phyloP scores from a whole-genome alignment of 805 yeast genomes.

The Candida wancherniae region DNA sequence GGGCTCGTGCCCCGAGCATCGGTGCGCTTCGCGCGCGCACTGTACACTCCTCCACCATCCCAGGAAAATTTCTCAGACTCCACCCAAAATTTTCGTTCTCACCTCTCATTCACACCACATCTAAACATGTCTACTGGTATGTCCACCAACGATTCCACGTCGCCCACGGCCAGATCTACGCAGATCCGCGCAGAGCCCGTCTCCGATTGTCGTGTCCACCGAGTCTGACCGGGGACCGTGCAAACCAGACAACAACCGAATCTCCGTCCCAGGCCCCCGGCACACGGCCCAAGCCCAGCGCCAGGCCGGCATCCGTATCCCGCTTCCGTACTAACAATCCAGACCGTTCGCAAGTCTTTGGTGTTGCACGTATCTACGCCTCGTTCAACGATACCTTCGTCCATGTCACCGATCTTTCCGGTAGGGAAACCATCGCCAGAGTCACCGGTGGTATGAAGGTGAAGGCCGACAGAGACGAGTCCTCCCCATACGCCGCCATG shows the following conservation, averaged over 20 bases:
- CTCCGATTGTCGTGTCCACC: too few relatives aligned
- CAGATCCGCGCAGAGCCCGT: too few relatives aligned
- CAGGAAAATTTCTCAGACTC: slow-evolving; percentile 18
- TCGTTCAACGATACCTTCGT: slow-evolving; percentile 99
- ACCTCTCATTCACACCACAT: slow-evolving; percentile 13
- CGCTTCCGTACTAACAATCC: slow-evolving; percentile 14
- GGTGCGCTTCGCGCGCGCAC: slow-evolving; percentile 1
- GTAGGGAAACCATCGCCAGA: slow-evolving; percentile 99
- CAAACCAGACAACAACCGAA: too few relatives aligned
- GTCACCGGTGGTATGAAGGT: slow-evolving; percentile 99
- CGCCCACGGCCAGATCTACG: too few relatives aligned
- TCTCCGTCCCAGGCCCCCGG: too few relatives aligned
- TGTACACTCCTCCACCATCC: slow-evolving; percentile 14
- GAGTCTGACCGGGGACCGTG: too few relatives aligned
- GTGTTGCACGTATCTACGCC: slow-evolving; percentile 99
- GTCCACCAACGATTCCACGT: too few relatives aligned
- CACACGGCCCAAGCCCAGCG: too few relatives aligned
- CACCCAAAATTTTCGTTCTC: slow-evolving; percentile 11
- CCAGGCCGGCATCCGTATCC: too few relatives aligned
- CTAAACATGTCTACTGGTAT: slow-evolving; percentile 22
- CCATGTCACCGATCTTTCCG: slow-evolving; percentile 98
- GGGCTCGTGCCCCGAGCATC: too few relatives aligned
- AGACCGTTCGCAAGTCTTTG: slow-evolving; percentile 96
- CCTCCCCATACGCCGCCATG: slow-evolving; percentile 99
- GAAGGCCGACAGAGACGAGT: slow-evolving; percentile 99